phyloP scores from a whole-genome alignment of 176 grass and related monocot species.

The Tillandsia leiboldiana region DNA sequence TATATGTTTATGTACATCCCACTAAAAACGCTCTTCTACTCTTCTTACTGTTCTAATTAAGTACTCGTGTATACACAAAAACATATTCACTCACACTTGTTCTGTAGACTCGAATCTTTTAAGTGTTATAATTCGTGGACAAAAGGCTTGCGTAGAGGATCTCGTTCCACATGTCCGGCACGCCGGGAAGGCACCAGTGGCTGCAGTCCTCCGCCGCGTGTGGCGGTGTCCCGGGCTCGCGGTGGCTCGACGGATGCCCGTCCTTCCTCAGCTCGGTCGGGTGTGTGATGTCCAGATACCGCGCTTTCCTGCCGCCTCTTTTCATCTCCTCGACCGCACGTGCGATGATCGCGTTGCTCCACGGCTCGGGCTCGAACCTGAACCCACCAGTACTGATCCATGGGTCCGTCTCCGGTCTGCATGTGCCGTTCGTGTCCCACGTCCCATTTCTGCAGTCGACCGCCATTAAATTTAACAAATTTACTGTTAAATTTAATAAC shows the following conservation, averaged over 20 bases:
- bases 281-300: conserved; percentile 29
- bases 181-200: conserved; percentile 42
- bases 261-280: conserved; percentile 33
- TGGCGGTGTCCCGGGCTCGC: conserved; percentile 22
- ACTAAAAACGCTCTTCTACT: too few species aligned
- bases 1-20: too few species aligned
- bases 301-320: conserved; percentile 3
- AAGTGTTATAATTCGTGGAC: background rate
- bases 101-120: too few species aligned
- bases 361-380: conserved; percentile 13
- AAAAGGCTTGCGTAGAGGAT: conserved; percentile 34
- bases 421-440: conserved; percentile 25
- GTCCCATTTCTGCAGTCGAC: conserved; percentile 27
- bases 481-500: background rate
- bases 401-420: conserved; percentile 10
- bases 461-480: background rate
- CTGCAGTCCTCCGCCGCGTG: conserved; percentile 33
- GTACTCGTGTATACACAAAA: too few species aligned
- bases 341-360: conserved; percentile 21
- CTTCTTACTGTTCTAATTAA: too few species aligned
- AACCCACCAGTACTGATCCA: background rate
- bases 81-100: too few species aligned
- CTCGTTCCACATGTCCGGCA: conserved; percentile 41
- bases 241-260: conserved; percentile 31
- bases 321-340: conserved; percentile 17